Base-by-base conservation (phyloP, 164 flowering plant species). In the Cinnamomum chago region DNA sequence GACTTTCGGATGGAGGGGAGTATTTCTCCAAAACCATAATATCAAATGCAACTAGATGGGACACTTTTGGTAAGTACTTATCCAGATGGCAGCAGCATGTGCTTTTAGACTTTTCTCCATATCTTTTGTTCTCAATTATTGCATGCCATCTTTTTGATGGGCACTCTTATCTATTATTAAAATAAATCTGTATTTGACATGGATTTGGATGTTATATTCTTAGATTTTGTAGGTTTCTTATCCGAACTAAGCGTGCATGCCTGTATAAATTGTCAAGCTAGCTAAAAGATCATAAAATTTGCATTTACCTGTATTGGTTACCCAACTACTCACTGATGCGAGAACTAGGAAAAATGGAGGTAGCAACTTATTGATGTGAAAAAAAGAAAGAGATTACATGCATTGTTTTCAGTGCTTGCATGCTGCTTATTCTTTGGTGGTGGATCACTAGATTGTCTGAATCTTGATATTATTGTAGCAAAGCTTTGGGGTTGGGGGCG, bases 41-140 rank as follows among this genome's bases (percentile, higher is more conserved):
- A 73, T 95, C 99, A 73, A 95, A 95, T 90, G 97, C 99, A 58
- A 95, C 99, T 76, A 90, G 99, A 90, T 95, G 99, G 99, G 98
- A 95, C 74, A 93, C 99, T 47, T 95, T 95, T 83, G 99, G 99
- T 93, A 77, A 84, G 92, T 85, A 70, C 22, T 55, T 28, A n/a
- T 55, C 7, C 60, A 55, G 18, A 13, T 3, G 17, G 28, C 9
- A 4, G 5, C 66, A n/a, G 13, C 12, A 20, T 24, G 10, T 10
- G 66, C 13, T 22, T n/a, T 24, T 9, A 64, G 25, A 24, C 24
- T 5, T 64, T 64, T 11, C 24, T 64, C 24, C 9, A 12, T 64
- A 2, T n/a, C 12, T n/a, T 64, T 64, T 20, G 22, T n/a, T 24
- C 12, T n/a, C 24, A 24, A 24, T n/a, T 11, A 5, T 10, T 64